Conservation (phyloP, 164 flowering plant genomes). For the Stephania cephalantha region DNA sequence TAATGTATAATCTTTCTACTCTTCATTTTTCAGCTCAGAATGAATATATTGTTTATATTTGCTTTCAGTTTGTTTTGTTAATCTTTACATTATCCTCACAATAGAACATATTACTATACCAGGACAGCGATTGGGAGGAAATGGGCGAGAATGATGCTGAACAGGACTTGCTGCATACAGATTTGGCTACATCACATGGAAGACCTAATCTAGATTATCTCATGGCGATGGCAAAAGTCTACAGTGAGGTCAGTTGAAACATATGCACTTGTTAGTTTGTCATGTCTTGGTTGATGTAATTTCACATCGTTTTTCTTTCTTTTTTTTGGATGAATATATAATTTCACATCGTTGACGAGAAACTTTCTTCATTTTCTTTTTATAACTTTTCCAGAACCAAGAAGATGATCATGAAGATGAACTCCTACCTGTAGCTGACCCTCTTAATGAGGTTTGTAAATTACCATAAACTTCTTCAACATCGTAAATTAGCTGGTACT, state of each 20-base stretch:
- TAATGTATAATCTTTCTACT: slow-evolving; percentile 9
- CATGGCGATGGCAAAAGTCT: slow-evolving; percentile 66
- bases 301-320: not conserved
- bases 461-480: not conserved
- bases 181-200: slow-evolving; percentile 27
- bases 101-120: slow-evolving; percentile 11
- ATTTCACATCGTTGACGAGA: not conserved
- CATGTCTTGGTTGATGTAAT: not conserved
- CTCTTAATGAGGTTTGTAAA: slow-evolving; percentile 66
- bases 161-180: slow-evolving; percentile 31
- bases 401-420: slow-evolving; percentile 66
- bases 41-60: not conserved
- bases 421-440: slow-evolving; percentile 45
- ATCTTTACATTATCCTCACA: not conserved
- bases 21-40: not conserved
- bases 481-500: not conserved
- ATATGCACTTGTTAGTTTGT: not conserved
- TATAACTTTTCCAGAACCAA: slow-evolving; percentile 34
- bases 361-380: slow-evolving; percentile 1
- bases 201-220: slow-evolving; percentile 58
- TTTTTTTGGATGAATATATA: too few relatives aligned
- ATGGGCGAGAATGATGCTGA: slow-evolving; percentile 29
- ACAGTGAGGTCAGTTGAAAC: slow-evolving; percentile 43
- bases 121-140: slow-evolving; percentile 96
- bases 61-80: not conserved